Conservation (phyloP, 176 grass and related monocot genomes). For the Lolium perenne region DNA sequence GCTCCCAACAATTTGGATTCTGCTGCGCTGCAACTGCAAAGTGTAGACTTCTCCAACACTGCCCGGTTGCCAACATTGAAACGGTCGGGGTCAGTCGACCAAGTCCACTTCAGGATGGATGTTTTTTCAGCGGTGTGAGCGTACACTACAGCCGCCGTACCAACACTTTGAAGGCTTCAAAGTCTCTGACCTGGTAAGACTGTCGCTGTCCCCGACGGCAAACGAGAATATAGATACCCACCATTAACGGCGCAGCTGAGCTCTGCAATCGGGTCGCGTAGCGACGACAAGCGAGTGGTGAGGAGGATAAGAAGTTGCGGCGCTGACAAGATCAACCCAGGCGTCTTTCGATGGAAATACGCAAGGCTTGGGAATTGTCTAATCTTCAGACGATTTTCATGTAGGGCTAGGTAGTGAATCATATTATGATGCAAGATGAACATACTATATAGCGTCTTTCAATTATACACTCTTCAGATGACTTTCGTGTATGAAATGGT, state of each 20-base stretch:
- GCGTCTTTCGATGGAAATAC: no score
- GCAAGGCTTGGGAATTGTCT: no score
- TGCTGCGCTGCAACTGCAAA: neutral
- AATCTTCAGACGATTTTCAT: no score
- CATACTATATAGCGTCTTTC: no score
- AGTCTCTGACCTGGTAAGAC: conserved; percentile 34
- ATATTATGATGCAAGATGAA: no score
- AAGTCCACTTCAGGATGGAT: neutral
- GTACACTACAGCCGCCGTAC: neutral
- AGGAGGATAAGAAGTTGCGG: no score
- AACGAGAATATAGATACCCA: neutral
- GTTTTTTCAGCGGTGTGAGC: neutral
- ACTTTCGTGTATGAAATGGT: no score
- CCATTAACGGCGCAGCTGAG: neutral
- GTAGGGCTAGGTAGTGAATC: no score
- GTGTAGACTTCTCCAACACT: neutral
- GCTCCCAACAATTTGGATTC: neutral
- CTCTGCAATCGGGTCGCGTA: neutral
- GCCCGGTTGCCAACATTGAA: neutral
- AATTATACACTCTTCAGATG: no score
- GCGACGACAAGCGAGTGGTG: no score
- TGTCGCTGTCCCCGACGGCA: conserved; percentile 39
- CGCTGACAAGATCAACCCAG: no score
- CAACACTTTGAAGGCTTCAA: conserved; percentile 40
- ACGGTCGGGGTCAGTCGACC: conserved; percentile 1